phyloP scores from a whole-genome alignment of 495 filamentous ascomycete genomes.

The Cercophora samala region DNA sequence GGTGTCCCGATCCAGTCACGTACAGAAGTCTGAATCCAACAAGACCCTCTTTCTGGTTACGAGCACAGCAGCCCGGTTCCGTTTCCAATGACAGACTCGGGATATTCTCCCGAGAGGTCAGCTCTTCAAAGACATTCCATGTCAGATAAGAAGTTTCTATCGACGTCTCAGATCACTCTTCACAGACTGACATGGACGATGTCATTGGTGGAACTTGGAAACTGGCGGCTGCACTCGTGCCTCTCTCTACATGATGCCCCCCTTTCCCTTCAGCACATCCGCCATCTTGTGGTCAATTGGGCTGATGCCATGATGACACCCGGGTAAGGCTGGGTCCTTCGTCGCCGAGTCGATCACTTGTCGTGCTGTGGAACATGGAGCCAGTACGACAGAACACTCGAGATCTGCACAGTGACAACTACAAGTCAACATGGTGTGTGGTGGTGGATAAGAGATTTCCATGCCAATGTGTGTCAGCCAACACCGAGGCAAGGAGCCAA shows the following conservation, averaged over 20 bases:
- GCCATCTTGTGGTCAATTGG: background rate
- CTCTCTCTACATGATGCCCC: background rate
- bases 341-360: background rate
- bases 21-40: slow-evolving; percentile 2
- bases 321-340: background rate
- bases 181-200: background rate
- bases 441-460: background rate
- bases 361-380: background rate
- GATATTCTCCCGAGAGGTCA: background rate
- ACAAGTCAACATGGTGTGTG: background rate
- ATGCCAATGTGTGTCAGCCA: background rate
- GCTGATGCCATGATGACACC: background rate
- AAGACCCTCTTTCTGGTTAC: background rate
- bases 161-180: background rate
- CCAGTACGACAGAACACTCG: background rate
- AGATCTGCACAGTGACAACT: background rate
- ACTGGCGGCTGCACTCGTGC: background rate
- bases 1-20: slow-evolving; percentile 10
- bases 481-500: background rate
- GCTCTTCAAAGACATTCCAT: background rate
- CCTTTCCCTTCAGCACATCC: background rate
- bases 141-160: background rate
- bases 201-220: background rate
- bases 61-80: background rate
- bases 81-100: background rate